Percentiles rank a stretch among this genome's conserved stretches.
phyloP scores from a whole-genome alignment of 352 stramenopile genomes.

The Globisporangium iwayamae region DNA sequence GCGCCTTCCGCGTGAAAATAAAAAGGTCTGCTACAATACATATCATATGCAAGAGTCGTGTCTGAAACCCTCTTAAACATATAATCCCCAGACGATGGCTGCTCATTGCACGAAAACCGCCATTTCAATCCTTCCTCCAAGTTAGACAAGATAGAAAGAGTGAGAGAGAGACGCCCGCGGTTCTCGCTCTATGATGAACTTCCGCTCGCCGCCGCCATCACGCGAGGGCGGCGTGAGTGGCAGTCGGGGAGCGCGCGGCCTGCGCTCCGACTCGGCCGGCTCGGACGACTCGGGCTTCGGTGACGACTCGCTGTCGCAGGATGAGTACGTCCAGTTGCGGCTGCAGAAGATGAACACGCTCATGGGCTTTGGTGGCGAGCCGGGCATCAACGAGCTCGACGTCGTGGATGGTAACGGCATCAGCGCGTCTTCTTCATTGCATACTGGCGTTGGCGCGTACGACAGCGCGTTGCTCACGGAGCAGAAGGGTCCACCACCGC shows the following conservation, averaged over 20 bases:
- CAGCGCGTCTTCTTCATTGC: not conserved
- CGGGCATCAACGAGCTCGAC: constrained; percentile 20
- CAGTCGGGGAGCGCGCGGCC: not conserved
- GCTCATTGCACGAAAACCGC: not conserved
- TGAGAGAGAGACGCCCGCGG: not conserved
- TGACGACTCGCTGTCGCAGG: constrained; percentile 40
- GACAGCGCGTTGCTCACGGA: constrained; percentile 18
- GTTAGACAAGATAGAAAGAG: not conserved
- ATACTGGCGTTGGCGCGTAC: constrained; percentile 13
- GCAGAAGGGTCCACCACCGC: constrained; percentile 4
- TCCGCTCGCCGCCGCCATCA: not conserved
- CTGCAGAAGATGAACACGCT: constrained; percentile 55
- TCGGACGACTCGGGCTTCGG: constrained; percentile 55
- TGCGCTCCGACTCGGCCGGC: constrained; percentile 27
- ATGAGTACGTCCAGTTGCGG: constrained; percentile 45
- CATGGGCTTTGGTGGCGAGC: constrained; percentile 26
- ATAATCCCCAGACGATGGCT: not conserved
- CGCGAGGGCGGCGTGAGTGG: not conserved
- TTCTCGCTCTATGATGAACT: constrained; percentile 6
- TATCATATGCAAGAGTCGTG: no score
- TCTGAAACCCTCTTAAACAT: no score
- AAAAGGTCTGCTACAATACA: no score
- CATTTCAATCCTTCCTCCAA: not conserved
- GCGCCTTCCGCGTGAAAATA: no score
- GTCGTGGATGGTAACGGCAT: not conserved